phyloP scores from a whole-genome alignment of 306 rosid species.

The Prunus armeniaca region DNA sequence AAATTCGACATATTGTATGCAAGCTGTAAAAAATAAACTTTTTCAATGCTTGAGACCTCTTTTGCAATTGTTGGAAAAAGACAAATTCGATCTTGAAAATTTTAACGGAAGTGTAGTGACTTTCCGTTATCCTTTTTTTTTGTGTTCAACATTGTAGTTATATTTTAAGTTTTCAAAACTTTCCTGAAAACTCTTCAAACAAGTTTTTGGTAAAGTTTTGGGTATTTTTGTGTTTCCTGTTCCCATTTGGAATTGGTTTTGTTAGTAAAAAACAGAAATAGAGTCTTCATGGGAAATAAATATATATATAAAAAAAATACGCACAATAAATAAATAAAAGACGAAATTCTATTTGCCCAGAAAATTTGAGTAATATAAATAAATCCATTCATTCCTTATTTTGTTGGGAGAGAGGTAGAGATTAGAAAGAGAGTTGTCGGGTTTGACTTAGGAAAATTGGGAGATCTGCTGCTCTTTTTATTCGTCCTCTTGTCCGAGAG shows the following conservation, averaged over 20 bases:
- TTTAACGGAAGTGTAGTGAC: not conserved
- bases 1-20: not conserved
- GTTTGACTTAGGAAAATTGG: conserved; percentile 45
- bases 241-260: too few species aligned
- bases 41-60: not conserved
- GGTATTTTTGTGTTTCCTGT: too few species aligned
- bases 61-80: not conserved
- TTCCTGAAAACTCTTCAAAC: too few species aligned
- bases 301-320: not conserved
- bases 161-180: not conserved
- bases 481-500: conserved; percentile 46
- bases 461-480: conserved; percentile 47
- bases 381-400: not conserved
- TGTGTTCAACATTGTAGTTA: not conserved
- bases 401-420: conserved; percentile 1
- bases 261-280: too few species aligned
- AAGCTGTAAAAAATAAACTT: too few species aligned
- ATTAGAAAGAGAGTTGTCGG: conserved; percentile 22
- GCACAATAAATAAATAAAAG: not conserved
- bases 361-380: not conserved
- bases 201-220: too few species aligned
- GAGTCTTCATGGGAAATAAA: too few species aligned
- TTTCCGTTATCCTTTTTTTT: not conserved
- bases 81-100: not conserved
- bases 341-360: not conserved